These are phyloP conservation scores for Tricholoma matsutake DNA, from an alignment of 768 basidiomycete genomes.

Conservation along the genomic window DNA sequence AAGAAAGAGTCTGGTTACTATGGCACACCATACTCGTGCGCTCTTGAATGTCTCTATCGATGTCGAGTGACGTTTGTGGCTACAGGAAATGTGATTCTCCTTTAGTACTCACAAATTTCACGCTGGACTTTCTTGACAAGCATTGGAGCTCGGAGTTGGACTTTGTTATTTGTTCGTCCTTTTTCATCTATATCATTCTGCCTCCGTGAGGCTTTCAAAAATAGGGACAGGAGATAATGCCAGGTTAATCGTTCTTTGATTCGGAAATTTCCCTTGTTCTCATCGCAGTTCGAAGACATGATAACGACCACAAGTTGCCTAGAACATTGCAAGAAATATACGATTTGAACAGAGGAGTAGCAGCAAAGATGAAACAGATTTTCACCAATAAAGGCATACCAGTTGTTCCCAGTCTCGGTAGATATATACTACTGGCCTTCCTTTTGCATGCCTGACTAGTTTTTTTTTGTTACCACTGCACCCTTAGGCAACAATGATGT, in stretches of 20 bases:
- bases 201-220: not conserved
- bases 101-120: slow-evolving; percentile 71
- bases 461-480: not conserved
- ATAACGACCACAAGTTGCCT: slow-evolving; percentile 79
- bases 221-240: slow-evolving; percentile 79
- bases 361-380: slow-evolving; percentile 66
- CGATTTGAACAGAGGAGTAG: slow-evolving; percentile 64
- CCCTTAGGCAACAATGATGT: slow-evolving; percentile 84
- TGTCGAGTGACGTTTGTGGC: not conserved
- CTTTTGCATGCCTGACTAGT: not conserved
- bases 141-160: slow-evolving; percentile 85
- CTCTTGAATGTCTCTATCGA: slow-evolving; percentile 8
- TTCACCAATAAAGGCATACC: slow-evolving; percentile 71
- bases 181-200: slow-evolving; percentile 4
- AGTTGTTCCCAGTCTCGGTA: slow-evolving; percentile 78
- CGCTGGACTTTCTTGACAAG: slow-evolving; percentile 74
- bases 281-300: slow-evolving; percentile 52
- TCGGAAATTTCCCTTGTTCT: not conserved
- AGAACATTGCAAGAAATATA: slow-evolving; percentile 81
- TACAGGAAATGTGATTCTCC: slow-evolving; percentile 80
- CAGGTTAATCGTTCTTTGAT: slow-evolving; percentile 35
- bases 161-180: slow-evolving; percentile 76
- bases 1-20: slow-evolving; percentile 53
- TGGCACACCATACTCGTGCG: slow-evolving; percentile 68
- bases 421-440: slow-evolving; percentile 10